Conservation (phyloP, 1,284 basidiomycete genomes). For the Rhodotorula sp. region DNA sequence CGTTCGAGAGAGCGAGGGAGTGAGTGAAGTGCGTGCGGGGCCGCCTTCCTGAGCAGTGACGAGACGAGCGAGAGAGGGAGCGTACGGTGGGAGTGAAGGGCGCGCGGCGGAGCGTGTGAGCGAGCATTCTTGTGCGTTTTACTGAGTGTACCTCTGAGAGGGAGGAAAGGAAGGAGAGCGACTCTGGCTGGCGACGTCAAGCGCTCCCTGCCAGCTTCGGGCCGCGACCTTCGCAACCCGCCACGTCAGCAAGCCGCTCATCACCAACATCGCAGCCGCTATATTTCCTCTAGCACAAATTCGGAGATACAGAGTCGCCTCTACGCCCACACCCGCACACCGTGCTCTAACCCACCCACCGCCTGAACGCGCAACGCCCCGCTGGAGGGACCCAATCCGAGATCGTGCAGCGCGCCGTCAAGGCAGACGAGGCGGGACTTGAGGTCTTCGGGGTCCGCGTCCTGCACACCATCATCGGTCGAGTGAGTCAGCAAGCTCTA, state of each 20-base stretch:
- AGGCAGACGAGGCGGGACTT: constrained; percentile 35
- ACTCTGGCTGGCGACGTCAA: too few species aligned
- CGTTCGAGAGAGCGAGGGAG: neutral
- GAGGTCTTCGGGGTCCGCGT: constrained; percentile 6
- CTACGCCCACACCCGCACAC: constrained; percentile 13
- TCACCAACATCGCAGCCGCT: too few species aligned
- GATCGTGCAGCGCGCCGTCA: constrained; percentile 34
- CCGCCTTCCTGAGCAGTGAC: too few species aligned
- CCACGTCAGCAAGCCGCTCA: too few species aligned
- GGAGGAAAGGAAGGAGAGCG: neutral
- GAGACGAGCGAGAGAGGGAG: too few species aligned
- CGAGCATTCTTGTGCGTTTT: neutral
- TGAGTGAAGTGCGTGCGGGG: neutral
- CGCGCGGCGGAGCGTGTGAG: neutral
- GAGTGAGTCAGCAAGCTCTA: neutral
- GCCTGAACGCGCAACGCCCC: constrained; percentile 4
- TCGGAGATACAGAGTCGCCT: too few species aligned
- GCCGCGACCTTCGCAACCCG: too few species aligned
- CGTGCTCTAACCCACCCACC: neutral
- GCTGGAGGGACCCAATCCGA: constrained; percentile 13
- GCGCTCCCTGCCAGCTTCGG: too few species aligned
- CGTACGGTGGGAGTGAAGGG: neutral
- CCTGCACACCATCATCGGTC: neutral
- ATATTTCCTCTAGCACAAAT: too few species aligned
- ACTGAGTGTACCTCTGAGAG: too few species aligned